Evolutionary conservation across 2,329 filamentous ascomycete species (phyloP), one percentile per base, ranked within the genome.

Genomic region (Colletotrichum sp.): DNA sequence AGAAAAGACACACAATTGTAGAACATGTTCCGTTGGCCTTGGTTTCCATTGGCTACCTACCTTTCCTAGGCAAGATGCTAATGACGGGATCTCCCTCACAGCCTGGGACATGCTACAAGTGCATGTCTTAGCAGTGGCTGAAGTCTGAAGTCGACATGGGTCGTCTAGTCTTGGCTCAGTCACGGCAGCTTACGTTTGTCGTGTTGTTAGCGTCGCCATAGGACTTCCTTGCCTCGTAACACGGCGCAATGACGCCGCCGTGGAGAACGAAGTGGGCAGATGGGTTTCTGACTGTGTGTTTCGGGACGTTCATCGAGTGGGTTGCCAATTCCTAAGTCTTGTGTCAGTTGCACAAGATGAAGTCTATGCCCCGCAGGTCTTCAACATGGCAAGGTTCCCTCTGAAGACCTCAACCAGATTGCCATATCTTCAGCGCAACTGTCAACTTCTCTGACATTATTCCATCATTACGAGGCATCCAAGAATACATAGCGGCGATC

Each of bases 221-320:
- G 32, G 52, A 32, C 24, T 72, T 43, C 39, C 32, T 67, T 55
- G 61, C 24, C 57, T 75, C 69, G 39, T 43, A 72, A 43, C 68
- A 32, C 55, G 28, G 63, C 63, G 69, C 55, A 72, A 75, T 72
- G 72, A 75, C 69, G 68, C 68, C 30, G 32, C 28, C 60, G 68
- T 75, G 72, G 72, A 63, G 61, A 75, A 67, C 24, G 28, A 30
- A 64, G 63, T 61, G 61, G 70, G 32, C 57, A 52, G 63, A 48
- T 26, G 21, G 24, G 36, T 6, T 48, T 48, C 28, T 26, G n/a
- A 24, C 43, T 52, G 43, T 52, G n/a, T 26, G n/a, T 32, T 26
- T 66, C 63, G 39, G 36, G 34, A 28, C 43, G 26, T 16, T 64
- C 21, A 43, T 43, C n/a, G n/a, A 43, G 18, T 61, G 28, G 59